Evolutionary conservation across 1,139 yeast genomes (phyloP).

Genomic region (Tardiomyces depauwii): DNA sequence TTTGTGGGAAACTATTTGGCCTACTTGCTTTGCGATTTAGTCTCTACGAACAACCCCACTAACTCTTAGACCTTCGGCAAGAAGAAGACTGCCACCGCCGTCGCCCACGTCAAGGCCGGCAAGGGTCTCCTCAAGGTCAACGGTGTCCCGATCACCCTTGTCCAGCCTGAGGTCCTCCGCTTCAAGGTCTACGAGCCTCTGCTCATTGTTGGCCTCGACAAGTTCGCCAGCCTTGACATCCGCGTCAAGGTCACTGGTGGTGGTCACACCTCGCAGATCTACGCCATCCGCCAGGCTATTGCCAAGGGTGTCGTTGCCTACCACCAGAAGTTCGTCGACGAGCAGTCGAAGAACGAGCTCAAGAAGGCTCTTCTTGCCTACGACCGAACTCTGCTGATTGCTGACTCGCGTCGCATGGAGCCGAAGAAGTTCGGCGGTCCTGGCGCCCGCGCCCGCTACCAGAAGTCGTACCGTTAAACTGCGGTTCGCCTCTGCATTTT

Average conservation of each 20-base stretch:
- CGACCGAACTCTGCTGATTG: conserved; percentile 99
- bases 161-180: conserved; percentile 97
- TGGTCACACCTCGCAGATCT: conserved; percentile 99
- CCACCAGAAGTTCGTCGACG: conserved; percentile 99
- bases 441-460: conserved; percentile 99
- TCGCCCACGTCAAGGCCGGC: conserved; percentile 99
- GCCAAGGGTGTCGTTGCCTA: conserved; percentile 99
- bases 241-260: conserved; percentile 99
- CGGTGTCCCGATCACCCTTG: conserved; percentile 98
- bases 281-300: conserved; percentile 99
- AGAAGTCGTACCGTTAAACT: conserved; percentile 98
- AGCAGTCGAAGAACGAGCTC: conserved; percentile 98
- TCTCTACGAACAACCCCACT: too few species aligned
- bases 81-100: conserved; percentile 99
- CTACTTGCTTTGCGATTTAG: too few species aligned
- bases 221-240: conserved; percentile 96
- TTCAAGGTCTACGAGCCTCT: conserved; percentile 99
- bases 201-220: conserved; percentile 96
- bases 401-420: conserved; percentile 99
- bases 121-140: conserved; percentile 98
- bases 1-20: too few species aligned
- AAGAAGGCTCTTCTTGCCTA: conserved; percentile 95
- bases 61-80: conserved; percentile 85
- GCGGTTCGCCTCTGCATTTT: neutral
- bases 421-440: conserved; percentile 99